Conservation (phyloP, 805 yeast genomes). For the Yarrowia sp. region DNA sequence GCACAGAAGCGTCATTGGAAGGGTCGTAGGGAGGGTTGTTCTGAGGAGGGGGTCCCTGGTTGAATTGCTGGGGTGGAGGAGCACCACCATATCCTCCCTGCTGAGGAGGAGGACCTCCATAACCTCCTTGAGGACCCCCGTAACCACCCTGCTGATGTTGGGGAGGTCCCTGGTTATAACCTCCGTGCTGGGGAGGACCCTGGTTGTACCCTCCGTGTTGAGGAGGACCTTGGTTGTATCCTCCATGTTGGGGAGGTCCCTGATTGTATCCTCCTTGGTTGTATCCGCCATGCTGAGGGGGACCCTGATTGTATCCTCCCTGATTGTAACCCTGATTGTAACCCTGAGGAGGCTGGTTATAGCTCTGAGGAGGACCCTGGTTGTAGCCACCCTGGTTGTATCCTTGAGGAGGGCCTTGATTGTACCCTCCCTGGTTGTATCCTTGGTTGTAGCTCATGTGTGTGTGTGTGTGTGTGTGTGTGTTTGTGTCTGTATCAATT, state of each 20-base stretch:
- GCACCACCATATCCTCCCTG: too few relatives aligned
- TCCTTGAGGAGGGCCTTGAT: slow-evolving; percentile 35
- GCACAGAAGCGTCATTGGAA: slow-evolving; percentile 40
- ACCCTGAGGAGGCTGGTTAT: slow-evolving; percentile 24
- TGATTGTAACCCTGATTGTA: slow-evolving; percentile 12
- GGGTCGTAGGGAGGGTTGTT: slow-evolving; percentile 42
- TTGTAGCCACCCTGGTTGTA: slow-evolving; percentile 38
- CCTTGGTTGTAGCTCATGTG: slow-evolving; percentile 37
- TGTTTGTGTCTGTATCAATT: neutral
- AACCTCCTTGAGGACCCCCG: too few relatives aligned
- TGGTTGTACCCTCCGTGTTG: slow-evolving; percentile 38
- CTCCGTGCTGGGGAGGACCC: slow-evolving; percentile 16
- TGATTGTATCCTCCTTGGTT: slow-evolving; percentile 32
- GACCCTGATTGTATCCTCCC: slow-evolving; percentile 25
- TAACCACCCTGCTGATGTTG: slow-evolving; percentile 7
- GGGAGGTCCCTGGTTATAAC: slow-evolving; percentile 1
- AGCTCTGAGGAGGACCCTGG: slow-evolving; percentile 28
- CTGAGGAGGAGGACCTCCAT: slow-evolving; percentile 15
- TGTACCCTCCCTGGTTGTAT: slow-evolving; percentile 37
- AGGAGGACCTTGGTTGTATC: slow-evolving; percentile 33
- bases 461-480: neutral
- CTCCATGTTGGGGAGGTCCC: slow-evolving; percentile 39
- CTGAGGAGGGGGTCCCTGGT: neutral
- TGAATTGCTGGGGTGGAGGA: slow-evolving; percentile 9
- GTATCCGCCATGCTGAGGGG: slow-evolving; percentile 17